Evolutionary conservation across 2,329 filamentous ascomycete species (phyloP), one percentile per base, ranked within the genome.

Genomic region (Claviceps maximensis): DNA sequence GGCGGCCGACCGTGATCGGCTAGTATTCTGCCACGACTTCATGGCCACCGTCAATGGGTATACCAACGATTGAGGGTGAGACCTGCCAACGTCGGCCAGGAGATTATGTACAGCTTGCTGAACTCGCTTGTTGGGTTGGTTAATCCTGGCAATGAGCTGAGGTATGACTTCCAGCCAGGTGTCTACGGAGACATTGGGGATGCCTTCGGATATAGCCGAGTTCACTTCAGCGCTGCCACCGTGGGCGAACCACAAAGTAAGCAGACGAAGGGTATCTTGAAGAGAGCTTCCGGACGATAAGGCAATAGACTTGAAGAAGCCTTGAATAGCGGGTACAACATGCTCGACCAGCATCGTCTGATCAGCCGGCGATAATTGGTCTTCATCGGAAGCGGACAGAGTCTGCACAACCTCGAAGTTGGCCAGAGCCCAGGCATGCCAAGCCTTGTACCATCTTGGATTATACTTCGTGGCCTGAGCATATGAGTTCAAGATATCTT

Each of bases 81-180:
- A 86, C 58, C 93, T 84, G 53, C 94, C 94, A 42, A 99, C 87
- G 66, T 98, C 91, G 2, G 87, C 85, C 38, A 99, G 78, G 3
- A 99, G 74, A 54, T 93, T 89, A 66, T 98, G 93, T 50, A 98
- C 91, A 0, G 91, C 87, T 59, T 87, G 83, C 58, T 95, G 84
- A 10, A 98, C 90, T 25, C 88, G 80, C 58, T 82, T 79, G 67
- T 96, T 96, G 17, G 90, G 89, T 67, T 97, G 93, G 64, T 95
- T 98, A 72, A 99, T 97, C 55, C 93, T 83, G 33, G 93, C 93
- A 67, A 99, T 95, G 48, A 99, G 76, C 65, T 99, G 93, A 36
- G 93, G 93, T 58, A 97, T 96, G 50, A 98, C 94, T 64, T 97
- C 90, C 19, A 99, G 80, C 94, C 93, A 99, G 1, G 91, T 97